phyloP scores from a whole-genome alignment of 108 stramenopile species.

The Cyclotella baltica region DNA sequence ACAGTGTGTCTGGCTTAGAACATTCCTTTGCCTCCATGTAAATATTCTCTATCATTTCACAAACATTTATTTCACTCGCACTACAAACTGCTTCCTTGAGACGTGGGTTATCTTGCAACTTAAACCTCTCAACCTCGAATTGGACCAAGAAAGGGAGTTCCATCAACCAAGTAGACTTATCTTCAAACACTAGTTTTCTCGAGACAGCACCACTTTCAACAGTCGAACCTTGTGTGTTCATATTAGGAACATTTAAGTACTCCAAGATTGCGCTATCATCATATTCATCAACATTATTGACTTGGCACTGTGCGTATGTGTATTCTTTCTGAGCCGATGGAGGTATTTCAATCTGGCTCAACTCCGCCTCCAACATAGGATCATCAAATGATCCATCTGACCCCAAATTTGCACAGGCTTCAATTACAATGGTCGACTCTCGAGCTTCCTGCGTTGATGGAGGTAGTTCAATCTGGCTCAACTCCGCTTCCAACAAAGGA shows the following conservation, averaged over 20 bases:
- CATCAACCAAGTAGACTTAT: background rate
- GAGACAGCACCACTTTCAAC: background rate
- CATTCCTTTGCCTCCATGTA: background rate
- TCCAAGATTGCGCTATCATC: too few species aligned
- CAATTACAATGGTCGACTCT: background rate
- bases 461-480: background rate
- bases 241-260: too few species aligned
- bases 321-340: background rate
- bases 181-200: background rate
- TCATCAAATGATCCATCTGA: background rate
- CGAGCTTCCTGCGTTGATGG: background rate
- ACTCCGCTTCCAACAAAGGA: background rate
- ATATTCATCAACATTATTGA: too few species aligned
- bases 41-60: conserved; percentile 7
- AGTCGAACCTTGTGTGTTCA: background rate
- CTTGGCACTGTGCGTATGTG: background rate
- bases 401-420: background rate
- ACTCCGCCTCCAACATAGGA: background rate
- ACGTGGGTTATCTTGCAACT: background rate
- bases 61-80: background rate
- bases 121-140: conserved; percentile 12
- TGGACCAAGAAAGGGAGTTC: conserved; percentile 16
- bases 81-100: background rate
- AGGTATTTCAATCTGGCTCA: background rate
- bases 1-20: background rate